These are phyloP conservation scores for Raffaelea albimanens DNA, from an alignment of 2,329 filamentous ascomycete species.

Conservation along the genomic window DNA sequence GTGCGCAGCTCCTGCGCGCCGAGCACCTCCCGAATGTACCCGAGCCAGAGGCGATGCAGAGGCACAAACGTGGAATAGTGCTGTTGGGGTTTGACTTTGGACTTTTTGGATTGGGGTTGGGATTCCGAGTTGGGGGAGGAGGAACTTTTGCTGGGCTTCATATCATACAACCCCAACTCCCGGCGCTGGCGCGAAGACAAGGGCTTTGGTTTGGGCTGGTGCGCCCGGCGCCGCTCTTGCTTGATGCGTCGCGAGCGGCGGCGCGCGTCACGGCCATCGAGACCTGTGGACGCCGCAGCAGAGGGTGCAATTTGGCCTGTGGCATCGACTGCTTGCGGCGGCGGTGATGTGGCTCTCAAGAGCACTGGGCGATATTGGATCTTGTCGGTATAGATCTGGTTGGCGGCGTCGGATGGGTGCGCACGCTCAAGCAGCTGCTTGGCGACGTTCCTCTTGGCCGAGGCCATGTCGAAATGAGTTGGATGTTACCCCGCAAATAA, in stretches of 20 bases:
- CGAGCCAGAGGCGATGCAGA: constrained; percentile 69
- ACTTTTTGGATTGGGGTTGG: constrained; percentile 2
- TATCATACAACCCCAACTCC: constrained; percentile 59
- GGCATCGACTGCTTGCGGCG: constrained; percentile 38
- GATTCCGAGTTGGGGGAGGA: no score
- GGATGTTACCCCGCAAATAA: no score
- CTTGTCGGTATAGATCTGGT: constrained; percentile 69
- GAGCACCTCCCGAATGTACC: constrained; percentile 76
- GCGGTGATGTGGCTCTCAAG: constrained; percentile 66
- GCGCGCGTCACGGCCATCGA: constrained; percentile 48
- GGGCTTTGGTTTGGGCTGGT: constrained; percentile 48
- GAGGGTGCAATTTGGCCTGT: constrained; percentile 66
- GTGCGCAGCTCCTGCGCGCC: constrained; percentile 45
- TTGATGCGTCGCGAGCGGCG: constrained; percentile 40
- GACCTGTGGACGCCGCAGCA: constrained; percentile 47
- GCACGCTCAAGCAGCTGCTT: constrained; percentile 63
- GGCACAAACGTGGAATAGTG: constrained; percentile 73
- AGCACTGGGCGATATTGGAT: constrained; percentile 74
- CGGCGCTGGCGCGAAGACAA: constrained; percentile 75
- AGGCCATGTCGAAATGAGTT: constrained; percentile 42
- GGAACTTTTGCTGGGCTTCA: constrained; percentile 37
- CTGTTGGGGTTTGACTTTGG: no score
- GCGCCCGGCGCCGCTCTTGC: constrained; percentile 30
- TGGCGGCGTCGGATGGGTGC: constrained; percentile 63
- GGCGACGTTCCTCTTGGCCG: constrained; percentile 5